phyloP scores from a whole-genome alignment of 129 eudicot genomes.

The Flaveria robusta region DNA sequence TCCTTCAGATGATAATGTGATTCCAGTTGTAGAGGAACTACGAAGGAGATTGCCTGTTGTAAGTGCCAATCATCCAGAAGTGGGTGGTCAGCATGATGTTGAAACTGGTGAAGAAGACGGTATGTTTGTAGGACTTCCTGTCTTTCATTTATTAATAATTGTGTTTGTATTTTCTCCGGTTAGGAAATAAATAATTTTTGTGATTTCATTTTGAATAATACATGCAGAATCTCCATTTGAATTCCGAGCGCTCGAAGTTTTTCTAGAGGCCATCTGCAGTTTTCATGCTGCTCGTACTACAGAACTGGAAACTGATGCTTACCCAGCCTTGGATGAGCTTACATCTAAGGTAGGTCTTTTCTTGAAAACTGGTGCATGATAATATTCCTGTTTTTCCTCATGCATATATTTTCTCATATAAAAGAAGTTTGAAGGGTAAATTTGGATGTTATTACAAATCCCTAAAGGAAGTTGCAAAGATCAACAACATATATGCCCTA shows the following conservation, averaged over 20 bases:
- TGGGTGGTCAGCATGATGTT: constrained; percentile 52
- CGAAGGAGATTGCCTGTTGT: constrained; percentile 61
- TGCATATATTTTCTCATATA: no score
- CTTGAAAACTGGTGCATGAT: background rate
- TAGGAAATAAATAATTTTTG: background rate
- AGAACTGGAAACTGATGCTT: constrained; percentile 84
- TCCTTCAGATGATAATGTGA: constrained; percentile 76
- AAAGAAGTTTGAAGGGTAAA: no score
- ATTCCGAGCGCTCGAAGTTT: constrained; percentile 86
- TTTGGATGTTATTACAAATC: no score
- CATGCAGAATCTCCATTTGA: constrained; percentile 88
- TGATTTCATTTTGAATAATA: constrained; percentile 3
- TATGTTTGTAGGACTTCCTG: constrained; percentile 32
- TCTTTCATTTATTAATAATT: background rate
- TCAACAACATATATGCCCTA: no score
- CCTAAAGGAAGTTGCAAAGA: no score
- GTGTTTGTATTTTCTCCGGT: background rate
- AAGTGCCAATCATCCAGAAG: constrained; percentile 46
- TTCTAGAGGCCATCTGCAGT: constrained; percentile 90
- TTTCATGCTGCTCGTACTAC: constrained; percentile 81
- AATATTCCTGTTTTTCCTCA: no score
- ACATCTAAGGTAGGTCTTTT: constrained; percentile 64
- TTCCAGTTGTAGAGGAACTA: constrained; percentile 85
- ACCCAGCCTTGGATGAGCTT: constrained; percentile 90
- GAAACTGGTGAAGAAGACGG: constrained; percentile 88